A percentile compares a stretch with the other conserved stretches of the same genome.
phyloP scores from a whole-genome alignment of 176 grass and related monocot genomes.

The Thalia dealbata region DNA sequence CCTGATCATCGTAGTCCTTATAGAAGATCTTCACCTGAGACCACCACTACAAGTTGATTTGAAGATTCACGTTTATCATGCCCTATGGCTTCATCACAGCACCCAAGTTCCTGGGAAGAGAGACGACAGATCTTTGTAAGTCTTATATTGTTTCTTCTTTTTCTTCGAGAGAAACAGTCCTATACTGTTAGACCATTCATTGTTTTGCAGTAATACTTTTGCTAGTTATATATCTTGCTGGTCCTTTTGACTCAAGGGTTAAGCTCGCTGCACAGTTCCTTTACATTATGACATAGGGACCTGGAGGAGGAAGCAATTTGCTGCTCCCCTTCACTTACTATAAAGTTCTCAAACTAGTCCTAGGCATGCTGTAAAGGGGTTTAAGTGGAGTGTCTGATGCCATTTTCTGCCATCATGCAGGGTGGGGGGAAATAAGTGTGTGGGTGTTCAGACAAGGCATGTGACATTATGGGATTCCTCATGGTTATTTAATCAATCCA shows the following conservation, averaged over 20 bases:
- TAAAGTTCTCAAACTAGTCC: not conserved
- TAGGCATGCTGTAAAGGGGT: not conserved
- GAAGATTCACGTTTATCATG: not conserved
- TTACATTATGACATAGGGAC: not conserved
- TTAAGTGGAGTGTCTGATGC: not conserved
- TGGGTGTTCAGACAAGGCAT: not conserved
- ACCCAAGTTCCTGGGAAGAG: too few species aligned
- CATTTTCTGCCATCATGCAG: not conserved
- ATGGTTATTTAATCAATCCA: too few species aligned
- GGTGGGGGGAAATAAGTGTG: not conserved
- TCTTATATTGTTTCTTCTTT: too few species aligned
- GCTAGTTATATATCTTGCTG: too few species aligned
- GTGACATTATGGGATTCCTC: too few species aligned
- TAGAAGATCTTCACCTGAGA: constrained; percentile 40
- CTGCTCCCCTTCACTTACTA: too few species aligned
- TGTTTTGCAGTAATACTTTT: too few species aligned
- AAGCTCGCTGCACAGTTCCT: not conserved
- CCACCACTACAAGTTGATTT: constrained; percentile 16
- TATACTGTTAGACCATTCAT: too few species aligned
- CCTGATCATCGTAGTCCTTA: constrained; percentile 37
- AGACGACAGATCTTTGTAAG: too few species aligned
- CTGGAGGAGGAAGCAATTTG: too few species aligned
- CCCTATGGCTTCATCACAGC: too few species aligned
- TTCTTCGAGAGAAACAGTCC: too few species aligned
- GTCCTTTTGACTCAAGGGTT: not conserved